These are phyloP conservation scores for Boletus huronensis DNA, from an alignment of 768 basidiomycete genomes.

Conservation along the genomic window DNA sequence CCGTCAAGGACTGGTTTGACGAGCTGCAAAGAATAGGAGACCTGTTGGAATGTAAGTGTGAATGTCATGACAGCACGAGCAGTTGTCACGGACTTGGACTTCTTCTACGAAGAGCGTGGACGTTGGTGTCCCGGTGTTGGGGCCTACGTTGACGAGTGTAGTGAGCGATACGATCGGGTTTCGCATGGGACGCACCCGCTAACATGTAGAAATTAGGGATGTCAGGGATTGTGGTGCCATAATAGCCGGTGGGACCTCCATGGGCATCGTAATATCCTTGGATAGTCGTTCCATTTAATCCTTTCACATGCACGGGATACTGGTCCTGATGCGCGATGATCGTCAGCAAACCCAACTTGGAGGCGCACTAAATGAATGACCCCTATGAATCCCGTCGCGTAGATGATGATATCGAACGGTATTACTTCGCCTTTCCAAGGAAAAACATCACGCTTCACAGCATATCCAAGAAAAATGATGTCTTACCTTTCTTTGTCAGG, in stretches of 20 bases:
- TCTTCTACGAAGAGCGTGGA: constrained; percentile 30
- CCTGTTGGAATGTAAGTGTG: constrained; percentile 8
- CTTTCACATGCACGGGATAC: constrained; percentile 23
- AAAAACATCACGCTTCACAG: background rate
- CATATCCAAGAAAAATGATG: background rate
- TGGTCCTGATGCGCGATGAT: constrained; percentile 12
- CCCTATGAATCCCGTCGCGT: constrained; percentile 32
- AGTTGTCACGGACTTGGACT: constrained; percentile 21
- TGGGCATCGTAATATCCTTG: constrained; percentile 28
- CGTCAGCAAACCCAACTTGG: background rate
- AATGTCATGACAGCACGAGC: background rate
- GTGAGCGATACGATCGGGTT: background rate
- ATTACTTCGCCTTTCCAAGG: constrained; percentile 23
- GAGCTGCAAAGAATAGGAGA: constrained; percentile 29
- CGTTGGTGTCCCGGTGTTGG: constrained; percentile 25
- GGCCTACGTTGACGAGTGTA: constrained; percentile 14
- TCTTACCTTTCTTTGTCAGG: constrained; percentile 23
- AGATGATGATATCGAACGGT: constrained; percentile 34
- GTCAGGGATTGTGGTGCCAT: constrained; percentile 31
- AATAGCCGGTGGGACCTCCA: constrained; percentile 34
- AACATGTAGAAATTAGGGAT: constrained; percentile 38
- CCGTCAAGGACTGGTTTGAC: constrained; percentile 28
- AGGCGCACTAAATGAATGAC: constrained; percentile 15
- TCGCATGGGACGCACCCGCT: constrained; percentile 19
- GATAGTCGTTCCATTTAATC: constrained; percentile 21